phyloP scores from a whole-genome alignment of 192 early-diverging fungal genomes.

The Oehlia diaphana region DNA sequence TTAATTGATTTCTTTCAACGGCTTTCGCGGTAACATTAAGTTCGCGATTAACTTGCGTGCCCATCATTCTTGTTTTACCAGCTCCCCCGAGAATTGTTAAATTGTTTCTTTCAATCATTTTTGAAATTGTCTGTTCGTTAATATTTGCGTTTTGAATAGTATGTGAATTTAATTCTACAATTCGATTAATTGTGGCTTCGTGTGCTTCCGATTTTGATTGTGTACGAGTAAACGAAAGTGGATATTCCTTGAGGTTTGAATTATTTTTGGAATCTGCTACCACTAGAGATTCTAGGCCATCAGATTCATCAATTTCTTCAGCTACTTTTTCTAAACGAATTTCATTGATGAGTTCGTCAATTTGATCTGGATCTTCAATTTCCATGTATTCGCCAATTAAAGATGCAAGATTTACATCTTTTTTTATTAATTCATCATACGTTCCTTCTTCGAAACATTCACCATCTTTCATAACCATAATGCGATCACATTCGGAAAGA shows the following conservation, averaged over 20 bases:
- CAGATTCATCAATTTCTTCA: conserved; percentile 38
- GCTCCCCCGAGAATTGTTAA: conserved; percentile 55
- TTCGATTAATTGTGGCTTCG: conserved; percentile 51
- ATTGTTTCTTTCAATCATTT: conserved; percentile 70
- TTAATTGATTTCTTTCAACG: conserved; percentile 73
- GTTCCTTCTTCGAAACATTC: conserved; percentile 53
- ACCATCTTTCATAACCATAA: conserved; percentile 62
- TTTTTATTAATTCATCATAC: conserved; percentile 58
- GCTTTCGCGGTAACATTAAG: conserved; percentile 59
- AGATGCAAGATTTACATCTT: conserved; percentile 64
- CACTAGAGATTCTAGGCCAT: conserved; percentile 30
- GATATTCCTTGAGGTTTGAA: neutral
- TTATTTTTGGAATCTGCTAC: neutral
- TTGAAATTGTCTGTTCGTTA: conserved; percentile 71
- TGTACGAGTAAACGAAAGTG: neutral
- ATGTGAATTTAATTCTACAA: conserved; percentile 54
- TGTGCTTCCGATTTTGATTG: conserved; percentile 30
- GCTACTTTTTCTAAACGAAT: conserved; percentile 36
- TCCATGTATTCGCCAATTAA: conserved; percentile 63
- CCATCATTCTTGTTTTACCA: conserved; percentile 38
- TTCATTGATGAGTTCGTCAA: conserved; percentile 45
- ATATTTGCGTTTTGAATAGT: conserved; percentile 58
- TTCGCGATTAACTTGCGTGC: conserved; percentile 39
- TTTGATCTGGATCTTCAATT: conserved; percentile 55
- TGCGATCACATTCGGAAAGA: conserved; percentile 55